phyloP scores from a whole-genome alignment of 257 asterid genomes.

The Linderniella brevidens region DNA sequence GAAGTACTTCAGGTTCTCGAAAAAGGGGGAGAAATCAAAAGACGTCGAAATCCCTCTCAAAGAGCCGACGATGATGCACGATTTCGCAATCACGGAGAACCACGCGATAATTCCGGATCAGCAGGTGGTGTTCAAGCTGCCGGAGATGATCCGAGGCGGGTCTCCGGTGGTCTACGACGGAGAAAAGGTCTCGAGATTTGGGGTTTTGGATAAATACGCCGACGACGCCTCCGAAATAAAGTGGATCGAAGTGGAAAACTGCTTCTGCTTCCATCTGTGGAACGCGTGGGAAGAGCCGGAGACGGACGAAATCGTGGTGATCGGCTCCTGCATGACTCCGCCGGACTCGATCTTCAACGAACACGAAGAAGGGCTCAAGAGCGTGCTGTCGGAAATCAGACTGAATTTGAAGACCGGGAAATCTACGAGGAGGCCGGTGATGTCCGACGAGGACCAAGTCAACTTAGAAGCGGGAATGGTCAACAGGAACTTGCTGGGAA shows the following conservation, averaged over 20 bases:
- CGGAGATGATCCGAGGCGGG: constrained; percentile 86
- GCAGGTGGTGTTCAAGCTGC: constrained; percentile 85
- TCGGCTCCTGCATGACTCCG: constrained; percentile 98
- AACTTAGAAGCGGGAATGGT: constrained; percentile 97
- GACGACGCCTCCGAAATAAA: constrained; percentile 22
- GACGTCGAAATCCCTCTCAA: constrained; percentile 79
- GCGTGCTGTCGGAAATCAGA: constrained; percentile 78
- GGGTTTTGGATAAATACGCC: constrained; percentile 52
- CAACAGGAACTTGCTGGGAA: constrained; percentile 67
- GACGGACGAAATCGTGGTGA: constrained; percentile 59
- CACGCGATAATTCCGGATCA: constrained; percentile 77
- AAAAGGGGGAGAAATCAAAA: constrained; percentile 42
- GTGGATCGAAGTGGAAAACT: constrained; percentile 79
- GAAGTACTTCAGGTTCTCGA: constrained; percentile 57
- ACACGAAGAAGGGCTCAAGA: constrained; percentile 64
- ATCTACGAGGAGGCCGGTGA: constrained; percentile 41
- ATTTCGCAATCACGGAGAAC: constrained; percentile 85
- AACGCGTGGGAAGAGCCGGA: constrained; percentile 97
- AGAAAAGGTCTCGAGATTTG: constrained; percentile 50
- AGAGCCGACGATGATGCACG: constrained; percentile 97
- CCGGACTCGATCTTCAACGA: constrained; percentile 94
- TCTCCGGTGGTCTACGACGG: constrained; percentile 81
- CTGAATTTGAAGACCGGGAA: constrained; percentile 62
- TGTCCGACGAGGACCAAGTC: constrained; percentile 47
- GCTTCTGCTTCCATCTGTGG: constrained; percentile 96